phyloP scores from a whole-genome alignment of 345 rosid genomes.

The Arabidopsis arenosa region DNA sequence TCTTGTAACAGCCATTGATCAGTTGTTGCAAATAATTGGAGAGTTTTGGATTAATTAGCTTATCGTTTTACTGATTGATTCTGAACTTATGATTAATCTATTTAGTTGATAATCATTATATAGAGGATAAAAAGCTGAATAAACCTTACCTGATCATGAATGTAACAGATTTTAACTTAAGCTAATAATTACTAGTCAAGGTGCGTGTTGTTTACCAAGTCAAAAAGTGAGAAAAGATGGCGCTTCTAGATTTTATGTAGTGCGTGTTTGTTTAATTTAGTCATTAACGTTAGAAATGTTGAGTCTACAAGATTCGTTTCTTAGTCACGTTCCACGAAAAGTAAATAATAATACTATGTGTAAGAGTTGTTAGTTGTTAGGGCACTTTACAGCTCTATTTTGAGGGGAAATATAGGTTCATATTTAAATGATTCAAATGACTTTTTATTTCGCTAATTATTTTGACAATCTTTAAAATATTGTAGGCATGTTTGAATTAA shows the following conservation, averaged over 20 bases:
- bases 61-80: slow-evolving; percentile 2
- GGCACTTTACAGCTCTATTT: slow-evolving; percentile 11
- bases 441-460: too few species aligned
- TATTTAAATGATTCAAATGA: too few species aligned
- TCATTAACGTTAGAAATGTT: neutral
- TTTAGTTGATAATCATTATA: slow-evolving; percentile 22
- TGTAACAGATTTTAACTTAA: neutral
- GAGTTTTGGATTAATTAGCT: neutral
- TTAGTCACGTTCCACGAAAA: slow-evolving; percentile 4
- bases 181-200: neutral
- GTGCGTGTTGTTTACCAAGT: slow-evolving; percentile 33
- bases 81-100: slow-evolving; percentile 19
- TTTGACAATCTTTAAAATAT: too few species aligned
- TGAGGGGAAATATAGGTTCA: neutral
- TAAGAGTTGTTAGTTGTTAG: slow-evolving; percentile 20
- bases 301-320: neutral
- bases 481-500: too few species aligned
- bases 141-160: neutral
- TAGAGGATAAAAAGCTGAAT: slow-evolving; percentile 3
- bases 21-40: neutral
- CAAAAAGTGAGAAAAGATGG: slow-evolving; percentile 31
- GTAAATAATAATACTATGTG: neutral
- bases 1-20: slow-evolving; percentile 30
- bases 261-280: slow-evolving; percentile 2
- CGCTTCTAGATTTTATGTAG: slow-evolving; percentile 15